phyloP scores from a whole-genome alignment of 805 yeast genomes.

The Sugiyamaella marilandica region DNA sequence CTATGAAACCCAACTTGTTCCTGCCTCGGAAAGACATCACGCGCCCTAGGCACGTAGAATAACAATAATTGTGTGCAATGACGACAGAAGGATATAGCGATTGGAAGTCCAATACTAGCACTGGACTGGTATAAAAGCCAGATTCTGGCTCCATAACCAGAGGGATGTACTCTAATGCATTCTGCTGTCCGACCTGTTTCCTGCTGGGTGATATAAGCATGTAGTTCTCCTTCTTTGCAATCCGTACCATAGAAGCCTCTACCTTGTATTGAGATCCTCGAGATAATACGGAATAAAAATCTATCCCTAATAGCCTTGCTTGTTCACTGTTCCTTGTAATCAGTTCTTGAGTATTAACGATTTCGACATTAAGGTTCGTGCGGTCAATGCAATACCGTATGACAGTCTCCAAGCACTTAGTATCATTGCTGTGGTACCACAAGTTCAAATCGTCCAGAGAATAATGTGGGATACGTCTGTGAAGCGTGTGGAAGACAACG shows the following conservation, averaged over 20 bases:
- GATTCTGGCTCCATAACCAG: constrained; percentile 90
- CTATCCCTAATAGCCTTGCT: constrained; percentile 82
- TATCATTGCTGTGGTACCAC: constrained; percentile 35
- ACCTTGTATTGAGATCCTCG: constrained; percentile 94
- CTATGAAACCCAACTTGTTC: constrained; percentile 36
- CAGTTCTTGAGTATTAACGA: constrained; percentile 59
- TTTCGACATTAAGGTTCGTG: constrained; percentile 40
- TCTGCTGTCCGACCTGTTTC: constrained; percentile 74
- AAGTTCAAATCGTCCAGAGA: constrained; percentile 44
- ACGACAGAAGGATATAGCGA: constrained; percentile 89
- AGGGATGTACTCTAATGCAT: constrained; percentile 82
- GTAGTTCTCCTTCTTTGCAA: constrained; percentile 72
- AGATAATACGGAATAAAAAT: constrained; percentile 78
- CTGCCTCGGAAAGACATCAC: constrained; percentile 30
- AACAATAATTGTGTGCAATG: constrained; percentile 81
- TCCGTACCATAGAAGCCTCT: constrained; percentile 72
- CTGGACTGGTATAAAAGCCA: constrained; percentile 78
- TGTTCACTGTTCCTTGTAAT: constrained; percentile 72
- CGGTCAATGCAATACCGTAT: constrained; percentile 46
- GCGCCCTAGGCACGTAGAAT: constrained; percentile 40
- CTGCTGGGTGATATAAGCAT: constrained; percentile 75
- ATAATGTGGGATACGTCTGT: constrained; percentile 62
- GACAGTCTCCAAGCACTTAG: constrained; percentile 27
- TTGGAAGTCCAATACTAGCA: constrained; percentile 88
- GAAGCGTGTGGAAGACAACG: constrained; percentile 62